phyloP scores from a whole-genome alignment of 192 early-diverging fungal genomes.

The Linnemannia elongata region DNA sequence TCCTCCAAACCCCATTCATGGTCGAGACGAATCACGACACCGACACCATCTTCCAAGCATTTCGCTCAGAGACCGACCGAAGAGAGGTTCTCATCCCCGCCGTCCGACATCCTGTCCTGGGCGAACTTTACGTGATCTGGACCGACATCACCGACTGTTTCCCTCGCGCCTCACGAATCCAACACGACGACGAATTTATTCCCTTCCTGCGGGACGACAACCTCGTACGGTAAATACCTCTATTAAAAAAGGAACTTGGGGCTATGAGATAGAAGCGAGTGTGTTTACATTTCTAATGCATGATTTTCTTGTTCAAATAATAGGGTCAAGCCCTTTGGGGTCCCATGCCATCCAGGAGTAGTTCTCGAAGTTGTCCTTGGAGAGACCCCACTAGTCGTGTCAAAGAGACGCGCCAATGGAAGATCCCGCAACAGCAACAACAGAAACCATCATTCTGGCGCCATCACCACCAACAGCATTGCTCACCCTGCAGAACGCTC shows the following conservation, averaged over 20 bases:
- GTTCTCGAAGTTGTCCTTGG: slow-evolving; percentile 23
- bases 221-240: slow-evolving; percentile 22
- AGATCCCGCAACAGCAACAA: background rate
- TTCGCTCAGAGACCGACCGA: background rate
- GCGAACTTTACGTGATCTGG: slow-evolving; percentile 39
- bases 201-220: slow-evolving; percentile 24
- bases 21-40: slow-evolving; percentile 7
- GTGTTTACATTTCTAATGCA: background rate
- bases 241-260: background rate
- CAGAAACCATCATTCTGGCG: background rate
- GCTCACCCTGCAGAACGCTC: background rate
- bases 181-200: slow-evolving; percentile 34
- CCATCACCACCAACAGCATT: background rate
- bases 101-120: slow-evolving; percentile 14
- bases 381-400: background rate
- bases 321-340: slow-evolving; percentile 26
- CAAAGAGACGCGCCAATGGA: background rate
- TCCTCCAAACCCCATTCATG: background rate
- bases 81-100: slow-evolving; percentile 13
- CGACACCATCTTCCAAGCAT: slow-evolving; percentile 6
- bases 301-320: background rate
- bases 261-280: background rate
- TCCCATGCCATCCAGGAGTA: slow-evolving; percentile 11
- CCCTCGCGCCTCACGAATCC: slow-evolving; percentile 24
- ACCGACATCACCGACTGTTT: slow-evolving; percentile 43